A percentile compares a stretch with the other conserved stretches of the same genome.
Conservation (phyloP, 768 basidiomycete species). For the Mycena latifolia region DNA sequence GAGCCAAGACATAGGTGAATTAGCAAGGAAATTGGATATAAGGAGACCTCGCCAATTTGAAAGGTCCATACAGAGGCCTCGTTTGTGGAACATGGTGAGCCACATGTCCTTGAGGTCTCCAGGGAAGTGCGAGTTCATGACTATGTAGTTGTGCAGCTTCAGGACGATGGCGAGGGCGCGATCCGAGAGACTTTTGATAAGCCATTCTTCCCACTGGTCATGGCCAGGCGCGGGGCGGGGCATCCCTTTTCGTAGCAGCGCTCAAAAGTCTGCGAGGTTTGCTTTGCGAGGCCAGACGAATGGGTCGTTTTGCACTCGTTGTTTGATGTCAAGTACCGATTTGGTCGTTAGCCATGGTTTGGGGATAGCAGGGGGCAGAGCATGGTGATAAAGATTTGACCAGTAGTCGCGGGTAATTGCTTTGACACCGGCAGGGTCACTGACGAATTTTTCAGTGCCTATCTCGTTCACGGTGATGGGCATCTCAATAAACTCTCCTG, state of each 20-base stretch:
- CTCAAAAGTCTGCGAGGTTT: slow-evolving; percentile 7
- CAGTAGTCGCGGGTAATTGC: background rate
- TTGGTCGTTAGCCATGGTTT: slow-evolving; percentile 42
- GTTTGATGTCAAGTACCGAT: background rate
- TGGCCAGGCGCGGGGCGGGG: slow-evolving; percentile 14
- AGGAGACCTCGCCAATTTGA: slow-evolving; percentile 36
- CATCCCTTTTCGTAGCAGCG: slow-evolving; percentile 26
- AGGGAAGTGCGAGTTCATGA: slow-evolving; percentile 33
- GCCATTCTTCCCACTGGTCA: slow-evolving; percentile 32
- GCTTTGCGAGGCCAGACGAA: slow-evolving; percentile 11
- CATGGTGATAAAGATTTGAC: background rate
- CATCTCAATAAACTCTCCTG: background rate
- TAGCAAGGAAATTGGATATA: slow-evolving; percentile 34
- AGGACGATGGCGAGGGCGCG: slow-evolving; percentile 19
- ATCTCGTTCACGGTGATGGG: background rate
- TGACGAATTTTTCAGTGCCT: background rate
- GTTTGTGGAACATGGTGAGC: slow-evolving; percentile 32
- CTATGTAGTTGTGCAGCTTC: slow-evolving; percentile 31
- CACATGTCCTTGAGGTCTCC: slow-evolving; percentile 26
- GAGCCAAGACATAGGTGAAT: slow-evolving; percentile 35
- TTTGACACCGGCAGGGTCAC: background rate
- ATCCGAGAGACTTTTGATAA: slow-evolving; percentile 31
- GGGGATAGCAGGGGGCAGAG: slow-evolving; percentile 17
- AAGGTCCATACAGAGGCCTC: slow-evolving; percentile 29
- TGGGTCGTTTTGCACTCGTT: background rate